Evolutionary conservation across 2,329 filamentous ascomycete species (phyloP), one percentile per base, ranked within the genome.

Genomic region (Coniosporium tulheliwenetii): DNA sequence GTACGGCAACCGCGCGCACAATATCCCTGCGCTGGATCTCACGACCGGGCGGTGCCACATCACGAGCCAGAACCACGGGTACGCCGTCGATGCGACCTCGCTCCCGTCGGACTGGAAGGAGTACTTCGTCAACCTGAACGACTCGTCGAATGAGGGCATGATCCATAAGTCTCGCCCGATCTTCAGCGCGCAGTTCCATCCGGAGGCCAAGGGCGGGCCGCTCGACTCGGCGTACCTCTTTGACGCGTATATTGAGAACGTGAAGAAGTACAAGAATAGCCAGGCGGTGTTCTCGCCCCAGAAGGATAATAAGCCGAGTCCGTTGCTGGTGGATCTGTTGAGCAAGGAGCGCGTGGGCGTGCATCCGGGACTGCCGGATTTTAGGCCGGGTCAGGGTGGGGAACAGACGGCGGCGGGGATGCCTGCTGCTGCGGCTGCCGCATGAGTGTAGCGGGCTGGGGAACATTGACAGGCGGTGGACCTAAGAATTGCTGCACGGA

Each of bases 121-220:
- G 63, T 96, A 93, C 73, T 98, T 96, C 60, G 81, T 93, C 63
- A 96, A 98, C 71, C 71, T 96, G 50, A 98, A 96, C 64, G 91
- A 98, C 58, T 85, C 86, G 46, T 89, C 82, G 63, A 98, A 98
- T 63, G 91, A 98, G 70, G 89, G 83, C 44, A 85, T 98, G 77
- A 86, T 95, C 60, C 91, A 98, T 74, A 86, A 82, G 66, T 82
- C 83, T 43, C 84, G 89, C 31, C 91, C 91, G 47, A 98, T 98
- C 60, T 96, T 98, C 74, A 89, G 84, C 48, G 94, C 87, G 16
- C 91, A 98, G 65, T 98, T 98, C 78, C 91, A 98, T 60, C 91
- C 91, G 12, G 91, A 98, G 67, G 91, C 91, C 51, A 94, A 94
- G 72, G 91, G 91, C 45, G 91, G 91, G 41, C 91, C 91, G 41